Evolutionary conservation across 805 yeast species (phyloP).

Genomic region (Sungouiella thailandica): DNA sequence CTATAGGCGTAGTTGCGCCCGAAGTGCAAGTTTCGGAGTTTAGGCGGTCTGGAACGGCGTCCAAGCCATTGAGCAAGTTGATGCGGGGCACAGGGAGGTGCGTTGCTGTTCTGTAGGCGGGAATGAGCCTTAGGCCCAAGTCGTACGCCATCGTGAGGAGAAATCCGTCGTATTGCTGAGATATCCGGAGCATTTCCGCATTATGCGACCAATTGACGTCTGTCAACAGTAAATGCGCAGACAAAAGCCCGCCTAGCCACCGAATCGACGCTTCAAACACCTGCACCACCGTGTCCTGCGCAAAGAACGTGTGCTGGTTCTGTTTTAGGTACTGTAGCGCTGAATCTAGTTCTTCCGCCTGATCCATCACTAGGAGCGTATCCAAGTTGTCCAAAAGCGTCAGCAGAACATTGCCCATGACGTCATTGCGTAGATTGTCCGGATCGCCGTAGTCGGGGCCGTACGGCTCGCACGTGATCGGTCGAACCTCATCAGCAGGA

Average conservation of each 20-base stretch:
- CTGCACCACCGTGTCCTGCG: slow-evolving; percentile 68
- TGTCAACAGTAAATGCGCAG: slow-evolving; percentile 57
- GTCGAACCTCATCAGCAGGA: slow-evolving; percentile 79
- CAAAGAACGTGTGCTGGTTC: slow-evolving; percentile 45
- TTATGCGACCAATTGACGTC: slow-evolving; percentile 16
- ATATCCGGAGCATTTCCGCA: slow-evolving; percentile 8
- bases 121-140: slow-evolving; percentile 64
- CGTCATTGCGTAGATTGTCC: slow-evolving; percentile 67
- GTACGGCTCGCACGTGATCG: slow-evolving; percentile 64
- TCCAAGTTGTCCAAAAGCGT: slow-evolving; percentile 80
- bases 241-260: slow-evolving; percentile 73
- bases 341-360: slow-evolving; percentile 46
- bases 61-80: slow-evolving; percentile 54
- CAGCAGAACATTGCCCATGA: slow-evolving; percentile 75
- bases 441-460: slow-evolving; percentile 56
- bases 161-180: slow-evolving; percentile 58
- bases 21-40: slow-evolving; percentile 76
- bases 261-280: slow-evolving; percentile 86
- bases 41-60: slow-evolving; percentile 36
- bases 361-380: slow-evolving; percentile 68
- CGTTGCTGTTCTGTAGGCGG: slow-evolving; percentile 61
- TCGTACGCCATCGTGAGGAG: slow-evolving; percentile 69
- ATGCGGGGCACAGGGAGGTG: slow-evolving; percentile 79
- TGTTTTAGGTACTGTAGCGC: slow-evolving; percentile 25
- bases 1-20: slow-evolving; percentile 78